Base-by-base conservation (phyloP, 768 basidiomycete genomes). In the Clavaria fumosa region DNA sequence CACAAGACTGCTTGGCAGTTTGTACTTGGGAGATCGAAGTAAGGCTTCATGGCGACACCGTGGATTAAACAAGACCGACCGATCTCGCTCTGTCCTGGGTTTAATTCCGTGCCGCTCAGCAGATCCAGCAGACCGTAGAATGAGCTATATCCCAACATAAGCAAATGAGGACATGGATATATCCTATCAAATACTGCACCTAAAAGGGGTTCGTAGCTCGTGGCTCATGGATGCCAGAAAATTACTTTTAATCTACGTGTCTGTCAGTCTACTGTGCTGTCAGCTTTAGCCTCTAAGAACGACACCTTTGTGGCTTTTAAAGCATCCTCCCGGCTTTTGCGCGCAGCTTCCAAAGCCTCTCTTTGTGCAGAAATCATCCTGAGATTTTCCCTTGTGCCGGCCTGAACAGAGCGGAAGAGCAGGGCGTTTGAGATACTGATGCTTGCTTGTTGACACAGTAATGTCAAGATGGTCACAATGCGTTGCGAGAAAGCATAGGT, bases 191-290 rank as follows among this genome's bases (percentile, higher is more conserved):
- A 9, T 7, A 23, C 21, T 24, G 34, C 37, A 74, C 75, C 75
- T 78, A 53, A 83, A 81, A 1, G 80, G 80, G 0, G 80, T 83
- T 37, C 80, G 62, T 39, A 83, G 58, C 50, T 83, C 78, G 45
- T 81, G 80, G 45, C 74, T 78, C 78, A 82, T 82, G 4, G 76
- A 72, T 4, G 78, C 76, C 42, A 80, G 53, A 47, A 82, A 81
- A 47, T 78, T 80, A 50, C 77, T 78, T 56, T 82, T 82, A 52
- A 78, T 79, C 76, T 80, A 44, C n/a, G n/a, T n/a, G n/a, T n/a
- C n/a, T n/a, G n/a, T n/a, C n/a, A n/a, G n/a, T n/a, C n/a, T n/a
- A n/a, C n/a, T n/a, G n/a, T n/a, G n/a, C n/a, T n/a, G n/a, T n/a
- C n/a, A n/a, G n/a, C n/a, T n/a, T n/a, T n/a, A n/a, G n/a, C n/a